Conservation (phyloP, 805 yeast genomes). For the Yarrowia hollandica region DNA sequence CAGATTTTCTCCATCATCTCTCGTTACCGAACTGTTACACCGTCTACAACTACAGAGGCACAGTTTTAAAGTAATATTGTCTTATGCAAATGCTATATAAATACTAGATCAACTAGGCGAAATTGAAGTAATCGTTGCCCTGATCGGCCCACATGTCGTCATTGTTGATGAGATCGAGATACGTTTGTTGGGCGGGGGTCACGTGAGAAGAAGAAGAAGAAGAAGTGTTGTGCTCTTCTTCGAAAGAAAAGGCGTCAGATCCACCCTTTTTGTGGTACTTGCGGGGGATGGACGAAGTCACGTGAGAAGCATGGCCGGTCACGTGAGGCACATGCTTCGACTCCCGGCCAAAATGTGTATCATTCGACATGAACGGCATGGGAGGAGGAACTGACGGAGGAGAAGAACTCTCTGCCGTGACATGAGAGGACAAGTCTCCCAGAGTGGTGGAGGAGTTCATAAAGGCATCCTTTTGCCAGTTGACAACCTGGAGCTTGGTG, state of each 20-base stretch:
- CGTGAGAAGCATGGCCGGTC: too few relatives aligned
- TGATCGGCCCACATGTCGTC: constrained; percentile 20
- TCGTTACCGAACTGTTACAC: too few relatives aligned
- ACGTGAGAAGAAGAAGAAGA: neutral
- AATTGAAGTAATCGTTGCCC: constrained; percentile 20
- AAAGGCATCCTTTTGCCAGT: constrained; percentile 26
- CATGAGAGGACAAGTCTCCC: constrained; percentile 5
- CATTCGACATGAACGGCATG: neutral
- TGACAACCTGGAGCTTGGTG: constrained; percentile 24
- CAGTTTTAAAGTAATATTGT: too few relatives aligned
- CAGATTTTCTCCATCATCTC: too few relatives aligned
- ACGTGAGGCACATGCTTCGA: too few relatives aligned
- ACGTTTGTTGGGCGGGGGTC: constrained; percentile 9
- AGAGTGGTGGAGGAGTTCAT: constrained; percentile 19
- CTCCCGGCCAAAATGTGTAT: too few relatives aligned
- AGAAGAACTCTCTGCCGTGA: neutral
- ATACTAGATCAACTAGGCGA: neutral
- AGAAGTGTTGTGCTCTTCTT: neutral
- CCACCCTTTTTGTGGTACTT: constrained; percentile 15
- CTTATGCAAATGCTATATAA: constrained; percentile 28
- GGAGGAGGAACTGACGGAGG: constrained; percentile 13
- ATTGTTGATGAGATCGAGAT: constrained; percentile 9
- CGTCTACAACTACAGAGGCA: too few relatives aligned
- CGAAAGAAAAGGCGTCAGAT: constrained; percentile 20
- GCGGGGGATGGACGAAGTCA: too few relatives aligned